Conservation (phyloP, 148 eudicot genomes). For the Bassia scoparia region DNA sequence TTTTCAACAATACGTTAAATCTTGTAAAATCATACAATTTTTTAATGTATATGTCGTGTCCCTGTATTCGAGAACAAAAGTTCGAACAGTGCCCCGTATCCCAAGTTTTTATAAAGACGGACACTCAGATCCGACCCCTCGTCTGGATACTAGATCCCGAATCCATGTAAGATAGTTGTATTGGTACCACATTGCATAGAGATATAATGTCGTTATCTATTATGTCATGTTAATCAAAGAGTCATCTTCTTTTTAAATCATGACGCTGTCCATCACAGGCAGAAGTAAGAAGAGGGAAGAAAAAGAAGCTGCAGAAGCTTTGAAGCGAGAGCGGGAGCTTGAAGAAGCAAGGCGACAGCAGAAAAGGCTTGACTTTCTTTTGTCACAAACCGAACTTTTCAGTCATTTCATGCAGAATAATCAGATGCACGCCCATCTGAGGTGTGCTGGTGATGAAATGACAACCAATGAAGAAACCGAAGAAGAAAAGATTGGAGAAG, state of each 20-base stretch:
- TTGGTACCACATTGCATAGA: neutral
- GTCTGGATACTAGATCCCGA: too few relatives aligned
- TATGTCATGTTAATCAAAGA: neutral
- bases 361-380: conserved; percentile 89
- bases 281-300: conserved; percentile 84
- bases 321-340: conserved; percentile 92
- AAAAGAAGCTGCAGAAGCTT: conserved; percentile 94
- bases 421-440: conserved; percentile 54
- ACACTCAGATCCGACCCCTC: too few relatives aligned
- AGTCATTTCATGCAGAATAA: conserved; percentile 99
- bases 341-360: conserved; percentile 93
- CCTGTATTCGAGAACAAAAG: too few relatives aligned
- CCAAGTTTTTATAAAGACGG: too few relatives aligned
- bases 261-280: conserved; percentile 46
- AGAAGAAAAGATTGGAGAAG: conserved; percentile 53
- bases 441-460: conserved; percentile 40
- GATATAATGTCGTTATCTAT: neutral
- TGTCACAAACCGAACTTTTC: conserved; percentile 95
- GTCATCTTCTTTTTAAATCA: neutral
- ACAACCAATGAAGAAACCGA: conserved; percentile 41
- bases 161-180: too few relatives aligned
- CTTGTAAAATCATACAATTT: too few relatives aligned
- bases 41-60: too few relatives aligned
- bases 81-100: too few relatives aligned
- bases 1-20: too few relatives aligned